Conservation (phyloP, 2,329 filamentous ascomycete genomes). For the Conoideocrella luteorostrata region DNA sequence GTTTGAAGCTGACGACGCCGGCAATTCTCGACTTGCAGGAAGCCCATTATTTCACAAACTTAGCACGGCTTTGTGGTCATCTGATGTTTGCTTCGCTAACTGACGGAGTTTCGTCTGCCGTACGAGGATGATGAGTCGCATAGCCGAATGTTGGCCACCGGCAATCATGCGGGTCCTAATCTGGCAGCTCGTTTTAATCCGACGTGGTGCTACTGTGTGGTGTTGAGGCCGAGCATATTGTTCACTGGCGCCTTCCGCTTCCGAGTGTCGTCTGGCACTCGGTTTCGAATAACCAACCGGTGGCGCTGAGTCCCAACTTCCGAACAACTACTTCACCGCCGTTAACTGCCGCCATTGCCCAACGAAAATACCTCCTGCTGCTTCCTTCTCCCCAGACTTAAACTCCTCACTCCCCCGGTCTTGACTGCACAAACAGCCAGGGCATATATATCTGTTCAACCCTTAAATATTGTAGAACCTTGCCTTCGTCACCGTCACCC, state of each 20-base stretch:
- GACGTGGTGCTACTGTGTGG: too few species aligned
- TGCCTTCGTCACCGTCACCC: not conserved
- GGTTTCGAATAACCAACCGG: too few species aligned
- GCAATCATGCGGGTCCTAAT: too few species aligned
- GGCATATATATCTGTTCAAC: not conserved
- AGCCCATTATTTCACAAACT: not conserved
- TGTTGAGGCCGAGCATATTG: too few species aligned
- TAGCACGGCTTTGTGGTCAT: not conserved
- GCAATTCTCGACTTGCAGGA: not conserved
- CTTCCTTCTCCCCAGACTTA: not conserved
- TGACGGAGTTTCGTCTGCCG: not conserved
- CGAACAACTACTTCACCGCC: too few species aligned
- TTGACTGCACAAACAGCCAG: not conserved
- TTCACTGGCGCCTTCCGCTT: too few species aligned
- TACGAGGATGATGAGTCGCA: not conserved
- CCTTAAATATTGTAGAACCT: not conserved
- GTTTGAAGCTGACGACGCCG: slow-evolving; percentile 1
- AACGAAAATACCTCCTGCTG: not conserved
- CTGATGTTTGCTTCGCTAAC: not conserved
- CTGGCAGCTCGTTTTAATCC: too few species aligned
- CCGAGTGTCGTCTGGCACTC: too few species aligned
- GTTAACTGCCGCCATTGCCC: not conserved
- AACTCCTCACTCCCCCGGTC: not conserved
- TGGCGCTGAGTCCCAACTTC: too few species aligned
- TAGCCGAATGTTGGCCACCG: too few species aligned